A percentile compares a stretch with the other conserved stretches of the same genome.
Evolutionary conservation across 2,329 filamentous ascomycete genomes (phyloP).

Genomic region (Paramyrothecium roridum): DNA sequence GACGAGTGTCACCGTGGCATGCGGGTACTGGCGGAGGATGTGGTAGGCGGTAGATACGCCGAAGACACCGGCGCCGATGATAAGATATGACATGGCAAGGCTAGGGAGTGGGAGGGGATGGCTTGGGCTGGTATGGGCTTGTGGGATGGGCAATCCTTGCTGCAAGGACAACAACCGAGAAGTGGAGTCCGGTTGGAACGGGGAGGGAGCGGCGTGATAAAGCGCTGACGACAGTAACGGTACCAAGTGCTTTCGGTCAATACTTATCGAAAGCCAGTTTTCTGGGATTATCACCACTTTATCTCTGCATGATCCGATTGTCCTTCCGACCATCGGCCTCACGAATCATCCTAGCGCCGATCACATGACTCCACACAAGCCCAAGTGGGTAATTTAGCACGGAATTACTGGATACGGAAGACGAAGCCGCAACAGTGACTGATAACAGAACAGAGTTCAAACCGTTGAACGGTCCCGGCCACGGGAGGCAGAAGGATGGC

Average conservation of each 20-base stretch:
- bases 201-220: background rate
- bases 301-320: too few relatives aligned
- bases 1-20: conserved; percentile 51
- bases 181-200: background rate
- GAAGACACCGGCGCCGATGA: conserved; percentile 64
- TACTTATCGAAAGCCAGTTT: background rate
- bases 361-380: background rate
- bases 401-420: too few relatives aligned
- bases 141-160: too few relatives aligned
- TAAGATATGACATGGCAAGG: conserved; percentile 41
- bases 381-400: too few relatives aligned
- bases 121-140: too few relatives aligned
- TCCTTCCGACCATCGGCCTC: background rate
- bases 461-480: too few relatives aligned
- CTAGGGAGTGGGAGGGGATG: too few relatives aligned
- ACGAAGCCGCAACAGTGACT: too few relatives aligned
- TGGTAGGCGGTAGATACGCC: conserved; percentile 65
- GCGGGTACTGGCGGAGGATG: conserved; percentile 47
- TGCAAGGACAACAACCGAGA: background rate
- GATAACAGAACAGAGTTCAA: too few relatives aligned
- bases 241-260: background rate
- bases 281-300: too few relatives aligned
- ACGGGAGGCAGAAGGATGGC: too few relatives aligned
- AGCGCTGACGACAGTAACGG: background rate
- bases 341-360: background rate